These are phyloP conservation scores for Aspergillus amoenus DNA, from an alignment of 2,329 filamentous ascomycete species.

Conservation along the genomic window DNA sequence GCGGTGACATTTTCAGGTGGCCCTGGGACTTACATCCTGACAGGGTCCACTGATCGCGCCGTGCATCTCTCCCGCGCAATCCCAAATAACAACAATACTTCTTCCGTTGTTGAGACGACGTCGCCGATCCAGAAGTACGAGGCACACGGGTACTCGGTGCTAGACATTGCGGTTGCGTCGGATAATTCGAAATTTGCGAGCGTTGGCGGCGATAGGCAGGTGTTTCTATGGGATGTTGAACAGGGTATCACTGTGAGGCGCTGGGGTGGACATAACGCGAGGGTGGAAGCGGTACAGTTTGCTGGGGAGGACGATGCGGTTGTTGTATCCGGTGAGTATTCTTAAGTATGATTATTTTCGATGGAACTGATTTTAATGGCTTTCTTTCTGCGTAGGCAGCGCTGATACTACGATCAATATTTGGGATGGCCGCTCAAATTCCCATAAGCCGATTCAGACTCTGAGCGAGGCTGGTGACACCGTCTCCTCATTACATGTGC, in stretches of 20 bases:
- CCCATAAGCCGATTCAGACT: conserved; percentile 44
- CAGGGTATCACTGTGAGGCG: conserved; percentile 74
- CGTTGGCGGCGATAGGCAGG: conserved; percentile 83
- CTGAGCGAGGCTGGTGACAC: conserved; percentile 43
- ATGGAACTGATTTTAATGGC: not conserved
- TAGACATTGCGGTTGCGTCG: conserved; percentile 69
- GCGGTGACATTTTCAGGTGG: conserved; percentile 71
- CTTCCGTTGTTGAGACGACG: conserved; percentile 33
- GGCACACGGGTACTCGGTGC: conserved; percentile 88
- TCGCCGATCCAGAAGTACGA: conserved; percentile 81
- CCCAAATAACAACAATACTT: conserved; percentile 40
- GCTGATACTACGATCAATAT: conserved; percentile 45
- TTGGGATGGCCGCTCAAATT: conserved; percentile 43
- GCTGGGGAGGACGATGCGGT: conserved; percentile 73
- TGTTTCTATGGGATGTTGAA: conserved; percentile 93
- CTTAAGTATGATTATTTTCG: not conserved
- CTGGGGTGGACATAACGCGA: conserved; percentile 68
- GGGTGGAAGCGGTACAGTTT: conserved; percentile 78
- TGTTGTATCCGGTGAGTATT: conserved; percentile 59
- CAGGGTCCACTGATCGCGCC: conserved; percentile 79
- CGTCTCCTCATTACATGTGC: conserved; percentile 41
- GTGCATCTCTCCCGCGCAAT: conserved; percentile 78
- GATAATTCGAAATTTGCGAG: conserved; percentile 85
- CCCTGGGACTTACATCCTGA: conserved; percentile 75
- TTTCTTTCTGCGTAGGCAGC: conserved; percentile 30